Evolutionary conservation across 2,329 filamentous ascomycete genomes (phyloP).

Genomic region (Talaromyces islandicus): DNA sequence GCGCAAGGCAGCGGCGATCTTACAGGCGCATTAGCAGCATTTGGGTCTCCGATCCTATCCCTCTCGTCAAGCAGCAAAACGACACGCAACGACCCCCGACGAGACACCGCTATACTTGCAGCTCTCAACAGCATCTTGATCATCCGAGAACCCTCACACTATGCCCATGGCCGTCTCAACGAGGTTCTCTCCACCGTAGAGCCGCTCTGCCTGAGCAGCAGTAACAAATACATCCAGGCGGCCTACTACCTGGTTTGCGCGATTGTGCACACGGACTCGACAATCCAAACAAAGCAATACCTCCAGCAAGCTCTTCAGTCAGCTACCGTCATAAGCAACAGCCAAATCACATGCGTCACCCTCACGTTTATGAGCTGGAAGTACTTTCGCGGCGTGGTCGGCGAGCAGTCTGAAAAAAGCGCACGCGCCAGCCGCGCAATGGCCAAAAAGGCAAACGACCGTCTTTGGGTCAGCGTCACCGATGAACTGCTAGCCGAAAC

Average conservation of each 20-base stretch:
- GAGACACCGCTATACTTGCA: slow-evolving; percentile 60
- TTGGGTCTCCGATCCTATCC: slow-evolving; percentile 56
- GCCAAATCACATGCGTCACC: slow-evolving; percentile 73
- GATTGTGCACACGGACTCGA: slow-evolving; percentile 59
- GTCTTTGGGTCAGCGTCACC: slow-evolving; percentile 73
- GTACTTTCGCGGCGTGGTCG: slow-evolving; percentile 76
- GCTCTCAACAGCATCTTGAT: slow-evolving; percentile 66
- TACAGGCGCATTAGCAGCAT: slow-evolving; percentile 60
- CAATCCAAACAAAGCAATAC: slow-evolving; percentile 71
- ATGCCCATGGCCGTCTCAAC: slow-evolving; percentile 53
- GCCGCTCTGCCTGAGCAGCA: slow-evolving; percentile 61
- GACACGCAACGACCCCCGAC: slow-evolving; percentile 45
- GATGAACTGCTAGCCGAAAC: slow-evolving; percentile 72
- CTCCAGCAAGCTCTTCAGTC: slow-evolving; percentile 67
- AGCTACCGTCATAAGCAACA: slow-evolving; percentile 65
- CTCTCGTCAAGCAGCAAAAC: slow-evolving; percentile 40
- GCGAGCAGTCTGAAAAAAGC: slow-evolving; percentile 72
- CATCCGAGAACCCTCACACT: slow-evolving; percentile 56
- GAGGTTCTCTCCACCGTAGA: slow-evolving; percentile 61
- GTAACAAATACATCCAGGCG: slow-evolving; percentile 68
- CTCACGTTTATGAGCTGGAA: slow-evolving; percentile 78
- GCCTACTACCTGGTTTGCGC: slow-evolving; percentile 73
- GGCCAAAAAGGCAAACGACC: slow-evolving; percentile 63
- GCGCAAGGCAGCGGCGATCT: slow-evolving; percentile 72
- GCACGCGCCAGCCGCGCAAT: slow-evolving; percentile 63